A percentile compares a stretch with the other conserved stretches of the same genome.
phyloP scores from a whole-genome alignment of 164 flowering plant species.

The Vitis amurensis region DNA sequence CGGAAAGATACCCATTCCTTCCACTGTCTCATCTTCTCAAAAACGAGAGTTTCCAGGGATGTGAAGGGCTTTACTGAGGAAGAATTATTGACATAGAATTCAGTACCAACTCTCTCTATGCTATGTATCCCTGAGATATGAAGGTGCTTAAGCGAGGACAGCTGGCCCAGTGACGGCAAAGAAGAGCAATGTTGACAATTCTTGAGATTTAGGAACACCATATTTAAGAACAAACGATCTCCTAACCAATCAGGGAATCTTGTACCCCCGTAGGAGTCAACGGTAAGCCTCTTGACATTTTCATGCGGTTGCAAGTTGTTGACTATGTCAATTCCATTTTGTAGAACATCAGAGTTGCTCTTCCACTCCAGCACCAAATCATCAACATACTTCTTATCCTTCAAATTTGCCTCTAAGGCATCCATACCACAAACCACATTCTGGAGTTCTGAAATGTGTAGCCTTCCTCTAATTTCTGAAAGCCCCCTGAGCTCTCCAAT shows the following conservation, averaged over 20 bases:
- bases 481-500: conserved; percentile 10
- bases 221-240: neutral
- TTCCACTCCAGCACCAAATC: conserved; percentile 15
- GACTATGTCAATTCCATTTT: conserved; percentile 5
- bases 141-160: conserved; percentile 8
- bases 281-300: conserved; percentile 6
- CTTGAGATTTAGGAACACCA: neutral
- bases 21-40: conserved; percentile 13
- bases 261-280: conserved; percentile 10
- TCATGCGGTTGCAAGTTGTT: conserved; percentile 7
- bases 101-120: conserved; percentile 1
- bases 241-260: conserved; percentile 20
- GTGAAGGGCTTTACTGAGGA: neutral
- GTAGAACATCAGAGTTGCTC: neutral
- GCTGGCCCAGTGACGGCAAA: conserved; percentile 17
- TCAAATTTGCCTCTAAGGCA: conserved; percentile 14
- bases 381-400: conserved; percentile 9
- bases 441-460: conserved; percentile 9
- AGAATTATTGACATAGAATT: conserved; percentile 4
- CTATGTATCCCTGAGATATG: neutral
- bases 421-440: conserved; percentile 13
- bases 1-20: conserved; percentile 8
- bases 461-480: neutral
- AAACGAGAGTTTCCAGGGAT: neutral
- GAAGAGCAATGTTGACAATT: conserved; percentile 6